These are phyloP conservation scores for Aureobasidium sp. DNA, from an alignment of 2,329 filamentous ascomycete species.

Conservation along the genomic window DNA sequence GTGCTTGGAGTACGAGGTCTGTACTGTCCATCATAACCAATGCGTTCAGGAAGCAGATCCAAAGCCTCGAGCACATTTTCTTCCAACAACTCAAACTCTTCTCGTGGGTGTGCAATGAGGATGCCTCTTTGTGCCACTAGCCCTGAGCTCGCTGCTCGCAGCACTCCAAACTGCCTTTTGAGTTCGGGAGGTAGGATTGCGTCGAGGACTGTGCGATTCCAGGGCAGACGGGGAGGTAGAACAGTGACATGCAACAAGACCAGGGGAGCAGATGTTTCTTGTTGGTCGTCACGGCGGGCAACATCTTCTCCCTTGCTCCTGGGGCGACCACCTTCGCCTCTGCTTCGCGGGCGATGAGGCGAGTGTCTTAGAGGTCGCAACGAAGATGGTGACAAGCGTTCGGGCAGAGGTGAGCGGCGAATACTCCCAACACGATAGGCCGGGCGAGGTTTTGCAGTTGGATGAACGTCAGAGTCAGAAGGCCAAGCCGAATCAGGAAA, in stretches of 20 bases:
- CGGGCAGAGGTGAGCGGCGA: slow-evolving; percentile 37
- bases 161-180: slow-evolving; percentile 36
- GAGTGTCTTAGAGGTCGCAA: slow-evolving; percentile 26
- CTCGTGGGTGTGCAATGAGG: slow-evolving; percentile 67
- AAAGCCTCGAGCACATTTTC: slow-evolving; percentile 67
- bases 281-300: not conserved
- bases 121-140: slow-evolving; percentile 66
- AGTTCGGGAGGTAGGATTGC: slow-evolving; percentile 49
- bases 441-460: slow-evolving; percentile 35
- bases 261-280: slow-evolving; percentile 40
- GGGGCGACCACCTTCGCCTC: not conserved
- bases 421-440: slow-evolving; percentile 19
- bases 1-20: not conserved
- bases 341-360: not conserved
- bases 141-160: slow-evolving; percentile 63
- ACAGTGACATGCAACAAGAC: slow-evolving; percentile 72
- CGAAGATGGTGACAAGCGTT: slow-evolving; percentile 10
- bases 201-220: slow-evolving; percentile 45
- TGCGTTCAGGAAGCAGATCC: slow-evolving; percentile 47
- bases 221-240: slow-evolving; percentile 60
- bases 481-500: slow-evolving; percentile 24
- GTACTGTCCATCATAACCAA: slow-evolving; percentile 3
- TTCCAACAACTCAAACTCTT: slow-evolving; percentile 72
- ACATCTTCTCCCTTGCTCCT: not conserved
- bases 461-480: slow-evolving; percentile 28